Base-by-base conservation (phyloP, 2,329 filamentous ascomycete species). In the Microcera coccophila region DNA sequence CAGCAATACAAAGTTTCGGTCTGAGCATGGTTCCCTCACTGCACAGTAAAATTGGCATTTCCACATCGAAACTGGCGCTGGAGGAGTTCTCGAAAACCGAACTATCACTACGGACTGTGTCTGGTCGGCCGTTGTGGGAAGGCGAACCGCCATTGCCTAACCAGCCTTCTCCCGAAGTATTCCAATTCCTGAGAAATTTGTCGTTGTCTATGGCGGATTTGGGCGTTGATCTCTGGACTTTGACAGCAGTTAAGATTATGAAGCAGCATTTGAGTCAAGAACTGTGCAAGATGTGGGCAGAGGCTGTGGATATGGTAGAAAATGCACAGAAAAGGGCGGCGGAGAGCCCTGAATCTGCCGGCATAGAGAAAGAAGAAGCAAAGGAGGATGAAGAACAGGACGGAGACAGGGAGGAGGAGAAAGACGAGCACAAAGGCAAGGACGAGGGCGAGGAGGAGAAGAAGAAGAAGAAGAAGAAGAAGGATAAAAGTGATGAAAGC, bases 151-250 rank as follows among this genome's bases (percentile, higher is more conserved):
- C 80, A 19, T 62, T 95, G 32, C 91, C 91, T 0, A 74, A 81
- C 5, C 87, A 93, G 57, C 89, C 89, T 1, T 91, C 88, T 0
- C 82, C 87, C 0, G 74, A 75, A 16, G 71, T 81, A 0, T 95
- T 95, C 59, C 78, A 76, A 46, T 82, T 94, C 41, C 59, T 96
- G 37, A 79, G 81, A 18, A 73, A 73, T 34, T 60, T 95, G 20
- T 78, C 79, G 4, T 67, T 70, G 36, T 71, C 75, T 4, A 94
- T 96, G 88, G 76, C 76, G 3, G 70, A 74, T 11, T 70, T 77
- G 3, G 90, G 90, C 0, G 71, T 78, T 35, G 91, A 96, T 61
- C 64, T 96, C 3, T 97, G 90, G 90, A 90, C 84, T 40, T 75
- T 79, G 3, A 71, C 73, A 2, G 85, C 87, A 1, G 77, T 90